Evolutionary conservation across 2,329 filamentous ascomycete species (phyloP).

Genomic region (Pseudopyricularia javanii): DNA sequence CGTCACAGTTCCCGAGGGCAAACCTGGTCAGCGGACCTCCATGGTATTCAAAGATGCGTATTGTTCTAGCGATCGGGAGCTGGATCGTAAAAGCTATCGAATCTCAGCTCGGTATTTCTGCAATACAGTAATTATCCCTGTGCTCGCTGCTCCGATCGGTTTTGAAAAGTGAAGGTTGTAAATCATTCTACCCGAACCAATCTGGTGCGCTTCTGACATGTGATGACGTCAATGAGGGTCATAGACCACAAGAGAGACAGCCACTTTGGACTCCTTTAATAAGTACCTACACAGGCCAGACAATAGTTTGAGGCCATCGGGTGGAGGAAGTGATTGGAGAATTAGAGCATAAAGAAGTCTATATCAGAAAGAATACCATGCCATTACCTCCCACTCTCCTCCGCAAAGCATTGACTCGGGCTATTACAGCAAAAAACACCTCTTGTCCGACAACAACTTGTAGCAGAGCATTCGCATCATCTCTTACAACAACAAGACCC

Average conservation of each 20-base stretch:
- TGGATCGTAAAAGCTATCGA: no score
- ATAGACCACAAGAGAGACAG: neutral
- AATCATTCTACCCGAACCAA: neutral
- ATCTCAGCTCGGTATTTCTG: no score
- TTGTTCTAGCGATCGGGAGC: no score
- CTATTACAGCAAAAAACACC: neutral
- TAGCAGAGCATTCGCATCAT: neutral
- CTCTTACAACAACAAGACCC: neutral
- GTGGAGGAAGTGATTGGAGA: neutral
- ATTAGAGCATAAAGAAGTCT: no score
- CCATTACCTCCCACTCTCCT: no score
- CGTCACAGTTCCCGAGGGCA: no score
- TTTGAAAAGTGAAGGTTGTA: neutral
- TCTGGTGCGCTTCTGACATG: neutral
- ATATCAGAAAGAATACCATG: neutral
- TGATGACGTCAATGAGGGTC: constrained; percentile 1
- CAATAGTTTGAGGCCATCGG: neutral
- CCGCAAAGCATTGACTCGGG: neutral
- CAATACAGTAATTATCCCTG: no score
- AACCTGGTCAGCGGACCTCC: no score
- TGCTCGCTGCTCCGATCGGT: no score
- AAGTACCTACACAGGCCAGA: no score
- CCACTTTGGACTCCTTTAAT: neutral
- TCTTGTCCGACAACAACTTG: neutral
- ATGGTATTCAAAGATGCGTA: no score